Evolutionary conservation across 192 early-diverging fungal genomes (phyloP).

Genomic region (Coemansia sp.): DNA sequence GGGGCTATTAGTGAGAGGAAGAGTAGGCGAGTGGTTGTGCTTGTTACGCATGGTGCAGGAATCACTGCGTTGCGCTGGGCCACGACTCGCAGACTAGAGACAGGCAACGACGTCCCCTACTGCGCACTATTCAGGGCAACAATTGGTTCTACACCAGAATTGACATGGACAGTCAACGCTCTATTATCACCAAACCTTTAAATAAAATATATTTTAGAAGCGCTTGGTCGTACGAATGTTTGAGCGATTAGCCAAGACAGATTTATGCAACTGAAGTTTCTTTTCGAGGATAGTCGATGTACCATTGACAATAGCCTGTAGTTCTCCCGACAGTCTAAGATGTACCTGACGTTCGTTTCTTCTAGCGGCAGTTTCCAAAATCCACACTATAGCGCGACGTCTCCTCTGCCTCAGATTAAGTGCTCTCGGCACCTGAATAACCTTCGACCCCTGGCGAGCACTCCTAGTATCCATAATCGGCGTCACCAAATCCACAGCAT

Average conservation of each 20-base stretch:
- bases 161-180: constrained; percentile 29
- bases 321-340: constrained; percentile 73
- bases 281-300: constrained; percentile 68
- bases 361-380: constrained; percentile 70
- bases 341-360: constrained; percentile 66
- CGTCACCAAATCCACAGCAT: constrained; percentile 70
- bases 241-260: constrained; percentile 78
- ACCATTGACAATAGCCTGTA: constrained; percentile 79
- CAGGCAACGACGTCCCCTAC: constrained; percentile 32
- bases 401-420: constrained; percentile 76
- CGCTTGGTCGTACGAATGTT: constrained; percentile 55
- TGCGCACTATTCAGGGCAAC: constrained; percentile 42
- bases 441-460: constrained; percentile 78
- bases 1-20: constrained; percentile 9
- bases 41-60: constrained; percentile 54
- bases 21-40: constrained; percentile 14
- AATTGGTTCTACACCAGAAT: constrained; percentile 13
- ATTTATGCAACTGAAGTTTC: constrained; percentile 76
- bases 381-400: constrained; percentile 82
- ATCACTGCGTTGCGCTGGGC: constrained; percentile 46
- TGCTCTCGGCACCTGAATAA: constrained; percentile 74
- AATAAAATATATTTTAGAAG: not conserved
- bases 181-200: constrained; percentile 22
- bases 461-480: constrained; percentile 76
- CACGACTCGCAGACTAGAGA: constrained; percentile 25